phyloP scores from a whole-genome alignment of 2,329 filamentous ascomycete genomes.

The Zelopaecilomyces penicillatus region DNA sequence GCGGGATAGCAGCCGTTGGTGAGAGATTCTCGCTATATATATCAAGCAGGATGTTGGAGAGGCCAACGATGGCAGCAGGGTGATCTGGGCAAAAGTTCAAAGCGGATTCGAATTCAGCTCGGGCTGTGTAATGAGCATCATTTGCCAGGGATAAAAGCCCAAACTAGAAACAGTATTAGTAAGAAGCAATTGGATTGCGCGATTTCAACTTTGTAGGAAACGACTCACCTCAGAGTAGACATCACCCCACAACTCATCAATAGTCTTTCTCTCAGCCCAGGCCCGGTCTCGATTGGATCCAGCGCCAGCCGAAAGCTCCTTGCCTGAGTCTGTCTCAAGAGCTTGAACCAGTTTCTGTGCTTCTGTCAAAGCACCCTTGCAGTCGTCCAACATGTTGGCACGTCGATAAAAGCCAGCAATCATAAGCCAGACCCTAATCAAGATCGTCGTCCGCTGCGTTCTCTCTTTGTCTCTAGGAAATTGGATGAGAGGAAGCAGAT shows the following conservation, averaged over 20 bases:
- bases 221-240: conserved; percentile 67
- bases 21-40: conserved; percentile 65
- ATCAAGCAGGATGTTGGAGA: conserved; percentile 80
- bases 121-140: conserved; percentile 57
- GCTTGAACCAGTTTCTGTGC: conserved; percentile 66
- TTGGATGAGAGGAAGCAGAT: conserved; percentile 42
- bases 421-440: conserved; percentile 82
- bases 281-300: conserved; percentile 54
- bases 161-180: conserved; percentile 39
- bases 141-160: conserved; percentile 59
- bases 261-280: conserved; percentile 74
- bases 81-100: conserved; percentile 75
- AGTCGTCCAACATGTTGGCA: conserved; percentile 71
- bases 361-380: conserved; percentile 70
- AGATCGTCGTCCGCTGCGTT: conserved; percentile 40
- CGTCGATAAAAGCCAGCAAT: conserved; percentile 82
- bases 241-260: conserved; percentile 79
- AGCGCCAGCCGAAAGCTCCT: conserved; percentile 54
- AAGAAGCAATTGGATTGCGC: not conserved
- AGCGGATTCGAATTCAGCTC: conserved; percentile 72
- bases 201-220: not conserved
- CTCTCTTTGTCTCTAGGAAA: conserved; percentile 47
- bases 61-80: conserved; percentile 65
- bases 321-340: conserved; percentile 59
- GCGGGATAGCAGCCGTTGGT: conserved; percentile 45